Base-by-base conservation (phyloP, 108 stramenopile species). In the Conticribra weissflogii region DNA sequence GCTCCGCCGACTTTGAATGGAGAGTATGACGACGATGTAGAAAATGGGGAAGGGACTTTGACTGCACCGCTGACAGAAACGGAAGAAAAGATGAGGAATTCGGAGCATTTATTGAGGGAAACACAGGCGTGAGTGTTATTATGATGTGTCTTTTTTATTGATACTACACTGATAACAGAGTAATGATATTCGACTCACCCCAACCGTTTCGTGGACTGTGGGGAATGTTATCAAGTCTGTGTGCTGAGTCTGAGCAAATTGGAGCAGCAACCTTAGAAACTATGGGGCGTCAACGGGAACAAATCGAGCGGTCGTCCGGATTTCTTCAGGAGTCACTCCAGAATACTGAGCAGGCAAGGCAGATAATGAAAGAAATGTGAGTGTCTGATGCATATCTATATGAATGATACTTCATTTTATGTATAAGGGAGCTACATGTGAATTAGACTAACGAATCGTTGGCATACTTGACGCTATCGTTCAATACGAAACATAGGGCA, bases 231-330 rank as follows among this genome's bases (percentile, higher is more conserved):
- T 54, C 3, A 48, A 79, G 78, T 17, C 63, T 94, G 2, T 79
- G 82, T 54, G 66, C 81, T 33, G 88, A 91, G 28, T 84, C 90
- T 30, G 93, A 91, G 66, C 81, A 86, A 46, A 81, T 90, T 72
- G 90, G 93, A 28, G 80, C 75, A 46, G 23, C 60, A 0, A 88
- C 88, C 1, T 31, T 94, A 17, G 63, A 72, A 8, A 85, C 80
- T 34, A 88, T 94, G 89, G 83, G 81, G 31, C 72, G 72, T 3
- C 93, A 94, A 54, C 72, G 93, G 24, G 93, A 94, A 56, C 93
- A 94, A 70, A 48, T 94, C 31, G 71, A 89, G 36, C 75, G 76
- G 71, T 62, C 88, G 19, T 63, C 74, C 15, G 45, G 47, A 12
- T 70, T 86, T 16, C 33, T 91, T 19, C 67, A 79, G 23, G 80